Percentiles rank a stretch among this genome's conserved stretches.
phyloP scores from a whole-genome alignment of 2,329 filamentous ascomycete genomes.

The Nothophoma quercina region DNA sequence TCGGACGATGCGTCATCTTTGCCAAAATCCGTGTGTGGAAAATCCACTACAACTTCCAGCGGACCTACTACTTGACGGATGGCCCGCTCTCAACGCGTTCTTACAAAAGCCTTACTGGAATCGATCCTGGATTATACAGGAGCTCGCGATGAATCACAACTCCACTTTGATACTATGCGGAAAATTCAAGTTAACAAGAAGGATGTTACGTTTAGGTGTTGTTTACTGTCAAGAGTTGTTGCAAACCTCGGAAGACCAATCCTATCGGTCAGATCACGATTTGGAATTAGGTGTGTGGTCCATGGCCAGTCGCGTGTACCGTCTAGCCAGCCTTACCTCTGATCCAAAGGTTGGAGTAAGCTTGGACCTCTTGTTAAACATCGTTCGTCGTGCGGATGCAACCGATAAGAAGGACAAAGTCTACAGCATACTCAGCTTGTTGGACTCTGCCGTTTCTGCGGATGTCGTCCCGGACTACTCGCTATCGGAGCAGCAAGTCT shows the following conservation, averaged over 20 bases:
- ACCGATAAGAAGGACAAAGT: conserved; percentile 8
- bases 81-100: conserved; percentile 3
- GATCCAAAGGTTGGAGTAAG: conserved; percentile 1
- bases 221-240: conserved; percentile 6
- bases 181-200: neutral
- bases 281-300: conserved; percentile 3
- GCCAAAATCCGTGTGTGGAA: neutral
- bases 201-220: conserved; percentile 7
- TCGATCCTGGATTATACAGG: conserved; percentile 5
- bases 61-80: neutral
- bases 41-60: conserved; percentile 4
- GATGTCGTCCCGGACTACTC: conserved; percentile 1
- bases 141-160: conserved; percentile 8
- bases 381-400: neutral
- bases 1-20: conserved; percentile 5
- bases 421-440: conserved; percentile 3
- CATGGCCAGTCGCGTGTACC: conserved; percentile 3
- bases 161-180: conserved; percentile 3
- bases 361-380: neutral
- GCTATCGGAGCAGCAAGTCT: conserved; percentile 5
- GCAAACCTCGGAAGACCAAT: neutral
- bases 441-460: conserved; percentile 1
- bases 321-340: conserved; percentile 4
- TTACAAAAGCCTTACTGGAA: conserved; percentile 5
- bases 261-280: conserved; percentile 1